Evolutionary conservation across 805 yeast genomes (phyloP), one percentile per base, ranked within the genome.

Genomic region (Yamadazyma scolyti): DNA sequence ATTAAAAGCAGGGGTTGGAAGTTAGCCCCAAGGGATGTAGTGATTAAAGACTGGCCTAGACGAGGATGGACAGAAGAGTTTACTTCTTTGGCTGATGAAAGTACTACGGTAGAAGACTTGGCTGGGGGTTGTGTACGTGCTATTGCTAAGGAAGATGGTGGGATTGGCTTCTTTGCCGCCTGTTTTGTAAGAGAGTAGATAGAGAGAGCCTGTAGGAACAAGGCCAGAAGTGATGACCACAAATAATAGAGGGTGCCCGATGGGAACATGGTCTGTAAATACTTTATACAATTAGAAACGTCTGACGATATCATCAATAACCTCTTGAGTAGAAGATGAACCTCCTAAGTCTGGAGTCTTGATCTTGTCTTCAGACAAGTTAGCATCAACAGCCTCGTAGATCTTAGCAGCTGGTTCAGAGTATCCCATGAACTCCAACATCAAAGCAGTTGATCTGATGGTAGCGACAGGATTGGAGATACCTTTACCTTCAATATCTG

Each of bases 101-200:
- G 68, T 21, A 65, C 59, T 22, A 35, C 40, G 9, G 40, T 57
- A 28, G 53, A 46, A 33, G 41, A 44, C 22, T 50, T 86, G 28
- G 95, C 96, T 1, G 87, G 79, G 1, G 90, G 93, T 0, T 89
- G 97, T 59, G 78, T 93, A 0, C 68, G 99, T 43, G 82, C 89
- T 0, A 59, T 79, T 25, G 96, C 97, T 1, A 80, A 77, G 39
- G 82, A 73, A 25, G 98, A 93, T 54, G 98, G 97, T 18, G 98
- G 98, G n/a, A 93, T 93, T 47, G 99, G 99, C 0, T 93, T 93
- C 53, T 93, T 93, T 58, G 97, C 97, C 0, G 97, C 89, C 1
- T 80, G 93, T 34, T 90, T 93, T 53, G 83, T 84, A 41, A 70
- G 47, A 27, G 34, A 32, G 15, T 10, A 16, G 16, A 23, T 14